Percentiles rank a stretch among this genome's conserved stretches.
Conservation (phyloP, 2,329 filamentous ascomycete species). For the Pseudogymnoascus verrucosus region DNA sequence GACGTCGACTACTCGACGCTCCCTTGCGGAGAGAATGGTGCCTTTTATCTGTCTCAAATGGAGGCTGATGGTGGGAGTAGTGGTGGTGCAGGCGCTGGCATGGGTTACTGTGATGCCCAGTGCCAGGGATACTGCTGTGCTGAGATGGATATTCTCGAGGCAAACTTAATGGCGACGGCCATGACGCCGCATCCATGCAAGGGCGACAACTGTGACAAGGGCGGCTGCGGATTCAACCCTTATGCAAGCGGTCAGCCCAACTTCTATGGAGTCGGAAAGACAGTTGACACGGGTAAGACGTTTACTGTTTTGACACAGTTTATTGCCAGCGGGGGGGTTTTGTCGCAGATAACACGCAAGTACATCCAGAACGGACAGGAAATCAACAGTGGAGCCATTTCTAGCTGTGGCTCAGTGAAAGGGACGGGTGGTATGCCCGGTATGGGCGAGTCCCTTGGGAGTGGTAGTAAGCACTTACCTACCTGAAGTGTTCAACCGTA, state of each 20-base stretch:
- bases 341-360: constrained; percentile 39
- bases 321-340: constrained; percentile 35
- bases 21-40: constrained; percentile 34
- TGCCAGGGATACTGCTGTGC: constrained; percentile 41
- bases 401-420: constrained; percentile 11
- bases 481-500: constrained; percentile 36
- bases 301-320: constrained; percentile 47
- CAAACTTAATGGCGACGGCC: constrained; percentile 38
- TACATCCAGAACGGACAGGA: constrained; percentile 43
- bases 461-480: constrained; percentile 30
- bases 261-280: constrained; percentile 24
- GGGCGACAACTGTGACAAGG: constrained; percentile 36
- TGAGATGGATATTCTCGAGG: constrained; percentile 49
- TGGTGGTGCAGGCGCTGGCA: constrained; percentile 36
- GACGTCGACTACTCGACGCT: constrained; percentile 36
- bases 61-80: constrained; percentile 22
- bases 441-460: constrained; percentile 38
- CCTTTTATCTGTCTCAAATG: constrained; percentile 33
- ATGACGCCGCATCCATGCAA: constrained; percentile 44
- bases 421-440: constrained; percentile 33
- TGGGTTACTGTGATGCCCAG: constrained; percentile 41
- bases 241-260: constrained; percentile 28
- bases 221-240: constrained; percentile 38
- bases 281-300: constrained; percentile 34
- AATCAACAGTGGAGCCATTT: constrained; percentile 33